Base-by-base conservation (phyloP, 1,284 basidiomycete genomes). In the Chondrostereum purpureum region DNA sequence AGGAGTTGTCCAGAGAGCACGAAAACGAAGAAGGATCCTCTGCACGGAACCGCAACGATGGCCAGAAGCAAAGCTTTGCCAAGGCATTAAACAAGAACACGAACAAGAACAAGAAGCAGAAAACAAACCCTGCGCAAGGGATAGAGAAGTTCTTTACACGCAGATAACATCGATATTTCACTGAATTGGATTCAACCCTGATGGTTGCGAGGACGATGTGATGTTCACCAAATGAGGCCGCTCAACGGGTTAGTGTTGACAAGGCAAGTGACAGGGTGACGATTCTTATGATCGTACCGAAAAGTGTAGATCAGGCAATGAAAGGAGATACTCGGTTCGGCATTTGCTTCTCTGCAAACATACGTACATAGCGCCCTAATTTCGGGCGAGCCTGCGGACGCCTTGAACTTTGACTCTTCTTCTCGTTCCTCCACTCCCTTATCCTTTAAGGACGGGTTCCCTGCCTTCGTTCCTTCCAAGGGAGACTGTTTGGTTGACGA, bases 121-220 rank as follows among this genome's bases (percentile, higher is more conserved):
- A 61, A 51, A 70, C 69, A 53, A 68, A 65, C 39, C 51, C 58
- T 34, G 43, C 61, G 5, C 58, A 73, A 51, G 87, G 87, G 11
- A 91, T 93, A 54, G 85, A 87, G 52, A 82, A 77, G 54, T 92
- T 88, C 64, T 88, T 92, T 58, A 62, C 61, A 40, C 70, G 67
- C 13, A 50, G 43, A 23, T 51, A 22, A 50, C 16, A 14, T 33
- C 18, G 24, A n/a, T 21, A 24, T 2, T 17, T n/a, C 11, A 41
- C 14, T 19, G 44, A 4, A 39, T 2, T 17, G 8, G 8, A 8
- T 31, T 31, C 27, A 8, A n/a, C 27, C 27, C 3, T 42, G 21
- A n/a, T 24, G 20, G 13, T 43, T 23, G 46, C 11, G 22, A 18
- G 20, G 36, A 39, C 17, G 37, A 14, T 35, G 31, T 35, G 37